These are phyloP conservation scores for Insectozyma bohioensis DNA, from an alignment of 1,139 yeast species.

Conservation along the genomic window DNA sequence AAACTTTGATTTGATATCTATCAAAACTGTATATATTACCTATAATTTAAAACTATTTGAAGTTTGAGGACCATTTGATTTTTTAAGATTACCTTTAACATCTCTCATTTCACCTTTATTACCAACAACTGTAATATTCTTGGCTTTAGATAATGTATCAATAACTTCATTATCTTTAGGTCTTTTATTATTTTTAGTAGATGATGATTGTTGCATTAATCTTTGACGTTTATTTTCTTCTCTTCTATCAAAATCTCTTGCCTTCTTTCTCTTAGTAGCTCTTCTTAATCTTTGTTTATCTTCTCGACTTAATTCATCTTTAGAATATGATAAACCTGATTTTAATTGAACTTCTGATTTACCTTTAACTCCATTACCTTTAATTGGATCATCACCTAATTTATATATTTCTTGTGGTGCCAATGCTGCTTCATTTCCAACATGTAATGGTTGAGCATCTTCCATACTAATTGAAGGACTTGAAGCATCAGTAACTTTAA, in stretches of 20 bases:
- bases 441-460: constrained; percentile 91
- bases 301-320: constrained; percentile 80
- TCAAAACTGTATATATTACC: no score
- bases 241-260: constrained; percentile 50
- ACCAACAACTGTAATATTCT: constrained; percentile 78
- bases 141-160: constrained; percentile 71
- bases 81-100: constrained; percentile 65
- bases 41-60: constrained; percentile 27
- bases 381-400: constrained; percentile 50
- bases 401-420: constrained; percentile 97
- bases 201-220: constrained; percentile 24
- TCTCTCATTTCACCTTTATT: constrained; percentile 77
- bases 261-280: constrained; percentile 78
- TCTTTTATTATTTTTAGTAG: constrained; percentile 39
- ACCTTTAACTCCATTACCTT: constrained; percentile 39
- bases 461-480: constrained; percentile 87
- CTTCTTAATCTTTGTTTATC: constrained; percentile 88
- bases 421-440: constrained; percentile 70
- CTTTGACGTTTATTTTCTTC: constrained; percentile 22
- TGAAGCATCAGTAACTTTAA: constrained; percentile 55
- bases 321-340: constrained; percentile 80
- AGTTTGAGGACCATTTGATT: constrained; percentile 21
- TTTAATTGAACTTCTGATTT: constrained; percentile 65
- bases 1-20: no score
- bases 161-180: constrained; percentile 63